Base-by-base conservation (phyloP, 2,329 filamentous ascomycete species). In the Elsinoe fawcettii region DNA sequence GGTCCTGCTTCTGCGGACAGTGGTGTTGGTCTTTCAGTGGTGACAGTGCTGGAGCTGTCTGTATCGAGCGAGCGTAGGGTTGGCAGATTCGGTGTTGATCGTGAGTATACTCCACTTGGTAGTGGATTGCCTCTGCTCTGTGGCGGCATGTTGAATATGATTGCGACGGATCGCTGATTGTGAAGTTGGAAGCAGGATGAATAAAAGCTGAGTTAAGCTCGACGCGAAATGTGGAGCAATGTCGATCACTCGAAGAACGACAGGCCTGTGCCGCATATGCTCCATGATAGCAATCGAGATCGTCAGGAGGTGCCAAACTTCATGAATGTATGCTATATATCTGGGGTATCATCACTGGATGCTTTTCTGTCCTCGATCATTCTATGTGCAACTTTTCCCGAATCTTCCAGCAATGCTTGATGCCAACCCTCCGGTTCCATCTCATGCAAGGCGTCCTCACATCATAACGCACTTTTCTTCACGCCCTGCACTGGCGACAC, bases 71-170 rank as follows among this genome's bases (percentile, higher is more conserved):
- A 68, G 51, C 62, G 64, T n/a, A 74, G 61, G 0, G 73, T 75
- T 1, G 75, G 70, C 1, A 77, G 66, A 57, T 76, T 75, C 4
- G 75, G 75, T 2, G 75, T 76, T 0, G 75, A 77, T 57, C 73
- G 73, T 32, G 75, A 77, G 56, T 75, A 73, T 57, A 74, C 67
- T 22, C 70, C 71, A n/a, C 65, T 51, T 22, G 72, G 72, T 1
- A 71, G 63, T 3, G 63, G 60, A 16, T 60, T 64, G 43, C 73
- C 74, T 71, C 74, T 69, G 59, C 73, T 75, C 59, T 73, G 70
- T 1, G 73, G 73, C 41, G 74, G 66, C 74, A 75, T 75, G 18
- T 23, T 23, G 41, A 27, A n/a, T 6, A 25, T 14, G 18, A 11
- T 44, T 25, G 27, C 25, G 12, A 16, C 18, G 30, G 34, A 11